Conservation (phyloP, 225 moss, liverwort and hornwort genomes). For the Physcomitrellopsis africana region DNA sequence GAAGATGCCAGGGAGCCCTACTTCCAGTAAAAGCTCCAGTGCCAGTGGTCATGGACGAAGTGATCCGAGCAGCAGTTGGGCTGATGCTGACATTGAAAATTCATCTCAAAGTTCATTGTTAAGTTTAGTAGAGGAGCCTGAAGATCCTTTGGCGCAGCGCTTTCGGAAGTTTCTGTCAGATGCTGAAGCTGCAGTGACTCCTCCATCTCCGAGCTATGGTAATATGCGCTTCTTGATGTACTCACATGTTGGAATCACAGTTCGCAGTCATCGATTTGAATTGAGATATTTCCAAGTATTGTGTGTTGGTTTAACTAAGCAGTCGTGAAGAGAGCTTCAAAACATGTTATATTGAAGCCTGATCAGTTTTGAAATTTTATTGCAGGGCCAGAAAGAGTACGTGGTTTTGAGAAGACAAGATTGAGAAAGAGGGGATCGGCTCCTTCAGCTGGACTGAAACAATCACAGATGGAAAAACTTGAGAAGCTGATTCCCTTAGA, state of each 20-base stretch:
- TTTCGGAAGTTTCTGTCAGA: constrained; percentile 55
- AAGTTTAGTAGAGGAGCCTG: constrained; percentile 37
- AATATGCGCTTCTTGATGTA: constrained; percentile 1
- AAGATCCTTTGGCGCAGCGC: constrained; percentile 46
- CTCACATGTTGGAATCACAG: background rate
- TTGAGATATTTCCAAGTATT: background rate
- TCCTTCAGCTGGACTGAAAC: constrained; percentile 41
- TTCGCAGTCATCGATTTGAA: constrained; percentile 1
- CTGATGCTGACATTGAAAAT: constrained; percentile 30
- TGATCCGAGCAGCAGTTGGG: constrained; percentile 29
- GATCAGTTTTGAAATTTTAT: constrained; percentile 24
- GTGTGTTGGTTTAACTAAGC: background rate
- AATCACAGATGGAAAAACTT: constrained; percentile 53
- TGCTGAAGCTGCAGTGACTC: constrained; percentile 41
- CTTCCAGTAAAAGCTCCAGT: constrained; percentile 16
- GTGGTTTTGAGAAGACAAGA: constrained; percentile 44
- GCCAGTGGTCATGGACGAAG: constrained; percentile 2
- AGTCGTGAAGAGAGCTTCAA: constrained; percentile 14
- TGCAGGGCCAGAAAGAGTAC: constrained; percentile 44
- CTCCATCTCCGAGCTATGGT: constrained; percentile 50
- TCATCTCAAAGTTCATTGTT: constrained; percentile 21
- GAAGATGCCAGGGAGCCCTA: constrained; percentile 33
- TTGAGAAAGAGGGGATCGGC: constrained; percentile 27
- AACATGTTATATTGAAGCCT: constrained; percentile 5
- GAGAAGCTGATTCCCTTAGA: constrained; percentile 52